Percentiles rank a stretch among this genome's conserved stretches.
These are phyloP conservation scores for Hemisphaericaspora nanyangensis DNA, from an alignment of 805 yeast species.

Conservation along the genomic window DNA sequence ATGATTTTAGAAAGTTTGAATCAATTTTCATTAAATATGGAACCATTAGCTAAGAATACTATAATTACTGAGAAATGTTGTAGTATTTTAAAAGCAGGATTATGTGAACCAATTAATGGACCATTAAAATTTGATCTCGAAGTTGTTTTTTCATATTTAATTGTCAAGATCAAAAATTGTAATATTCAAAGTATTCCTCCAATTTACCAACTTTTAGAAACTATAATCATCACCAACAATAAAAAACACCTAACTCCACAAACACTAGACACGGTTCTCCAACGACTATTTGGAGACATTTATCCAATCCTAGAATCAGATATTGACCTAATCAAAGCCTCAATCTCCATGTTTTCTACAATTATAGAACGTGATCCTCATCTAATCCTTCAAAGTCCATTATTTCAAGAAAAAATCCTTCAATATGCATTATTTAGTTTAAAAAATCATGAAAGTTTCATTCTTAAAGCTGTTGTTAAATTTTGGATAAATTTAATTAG, in stretches of 20 bases:
- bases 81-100: slow-evolving; percentile 57
- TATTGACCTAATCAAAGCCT: slow-evolving; percentile 55
- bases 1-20: slow-evolving; percentile 39
- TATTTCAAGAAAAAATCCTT: slow-evolving; percentile 18
- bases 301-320: slow-evolving; percentile 41
- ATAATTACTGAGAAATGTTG: slow-evolving; percentile 62
- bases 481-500: slow-evolving; percentile 54
- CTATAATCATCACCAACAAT: slow-evolving; percentile 37
- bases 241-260: slow-evolving; percentile 19
- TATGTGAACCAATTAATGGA: slow-evolving; percentile 59
- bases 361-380: slow-evolving; percentile 49
- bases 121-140: slow-evolving; percentile 56
- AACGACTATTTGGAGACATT: slow-evolving; percentile 33
- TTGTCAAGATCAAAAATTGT: slow-evolving; percentile 25
- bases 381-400: slow-evolving; percentile 30
- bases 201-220: slow-evolving; percentile 43
- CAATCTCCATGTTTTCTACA: slow-evolving; percentile 49
- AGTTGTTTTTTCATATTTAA: slow-evolving; percentile 38
- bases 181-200: slow-evolving; percentile 36
- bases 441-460: slow-evolving; percentile 49
- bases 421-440: slow-evolving; percentile 37
- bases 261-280: slow-evolving; percentile 33
- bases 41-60: slow-evolving; percentile 37
- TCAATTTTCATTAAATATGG: slow-evolving; percentile 38
- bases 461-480: slow-evolving; percentile 46